Evolutionary conservation across 192 early-diverging fungal genomes (phyloP).

Genomic region (Kickxella alabastrina): DNA sequence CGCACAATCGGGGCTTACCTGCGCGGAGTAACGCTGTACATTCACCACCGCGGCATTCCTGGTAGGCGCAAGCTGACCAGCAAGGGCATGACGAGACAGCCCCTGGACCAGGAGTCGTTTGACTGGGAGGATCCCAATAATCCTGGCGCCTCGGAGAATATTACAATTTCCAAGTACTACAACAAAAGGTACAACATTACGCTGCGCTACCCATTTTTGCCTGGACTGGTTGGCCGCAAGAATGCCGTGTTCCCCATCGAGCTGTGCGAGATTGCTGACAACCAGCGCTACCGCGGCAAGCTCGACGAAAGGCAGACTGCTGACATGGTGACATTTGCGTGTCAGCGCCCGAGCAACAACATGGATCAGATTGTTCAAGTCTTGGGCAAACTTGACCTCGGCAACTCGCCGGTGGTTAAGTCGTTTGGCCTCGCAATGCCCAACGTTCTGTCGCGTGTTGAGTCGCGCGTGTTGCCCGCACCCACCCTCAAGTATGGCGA

Average conservation of each 20-base stretch:
- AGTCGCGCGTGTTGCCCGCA: slow-evolving; percentile 73
- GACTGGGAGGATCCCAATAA: slow-evolving; percentile 49
- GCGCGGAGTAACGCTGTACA: slow-evolving; percentile 53
- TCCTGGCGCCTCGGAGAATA: slow-evolving; percentile 50
- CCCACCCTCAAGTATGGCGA: slow-evolving; percentile 70
- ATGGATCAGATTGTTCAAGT: slow-evolving; percentile 74
- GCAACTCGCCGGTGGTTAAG: slow-evolving; percentile 66
- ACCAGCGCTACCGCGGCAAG: slow-evolving; percentile 80
- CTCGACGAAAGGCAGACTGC: slow-evolving; percentile 82
- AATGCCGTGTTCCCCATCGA: slow-evolving; percentile 85
- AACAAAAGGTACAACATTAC: slow-evolving; percentile 63
- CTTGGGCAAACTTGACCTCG: slow-evolving; percentile 61
- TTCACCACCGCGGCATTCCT: slow-evolving; percentile 56
- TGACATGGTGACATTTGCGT: slow-evolving; percentile 94
- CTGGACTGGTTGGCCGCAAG: slow-evolving; percentile 71
- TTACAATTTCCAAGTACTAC: slow-evolving; percentile 80
- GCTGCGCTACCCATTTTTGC: slow-evolving; percentile 75
- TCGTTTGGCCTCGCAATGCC: slow-evolving; percentile 72
- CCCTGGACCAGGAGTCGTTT: slow-evolving; percentile 73
- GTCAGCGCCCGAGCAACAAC: slow-evolving; percentile 78
- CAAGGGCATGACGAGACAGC: slow-evolving; percentile 58
- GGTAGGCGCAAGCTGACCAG: slow-evolving; percentile 72
- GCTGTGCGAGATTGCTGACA: slow-evolving; percentile 76
- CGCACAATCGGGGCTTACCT: slow-evolving; percentile 34
- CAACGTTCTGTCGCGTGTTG: slow-evolving; percentile 62